Percentiles rank a stretch among this genome's conserved stretches.
phyloP scores from a whole-genome alignment of 2,329 filamentous ascomycete genomes.

The Fusarium sp. region DNA sequence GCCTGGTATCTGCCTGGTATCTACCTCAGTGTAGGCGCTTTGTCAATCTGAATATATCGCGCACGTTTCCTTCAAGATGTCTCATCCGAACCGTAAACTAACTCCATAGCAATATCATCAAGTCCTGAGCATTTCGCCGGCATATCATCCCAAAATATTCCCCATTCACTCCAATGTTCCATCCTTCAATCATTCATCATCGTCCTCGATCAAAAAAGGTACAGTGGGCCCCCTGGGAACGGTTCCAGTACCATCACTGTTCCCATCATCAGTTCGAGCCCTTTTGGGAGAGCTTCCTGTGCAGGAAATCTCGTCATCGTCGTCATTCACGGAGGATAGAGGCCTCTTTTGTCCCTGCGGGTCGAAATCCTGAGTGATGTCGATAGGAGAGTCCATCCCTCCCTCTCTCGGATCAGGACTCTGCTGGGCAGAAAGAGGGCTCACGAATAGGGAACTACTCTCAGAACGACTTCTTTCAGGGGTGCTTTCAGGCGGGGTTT shows the following conservation, averaged over 20 bases:
- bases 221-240: not conserved
- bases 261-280: not conserved
- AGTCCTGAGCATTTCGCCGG: not conserved
- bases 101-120: not conserved
- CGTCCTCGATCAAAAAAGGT: not conserved
- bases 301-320: not conserved
- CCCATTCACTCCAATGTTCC: not conserved
- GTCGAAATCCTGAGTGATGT: not conserved
- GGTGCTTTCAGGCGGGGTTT: slow-evolving; percentile 12
- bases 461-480: slow-evolving; percentile 14
- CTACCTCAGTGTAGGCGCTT: not conserved
- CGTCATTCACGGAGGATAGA: not conserved
- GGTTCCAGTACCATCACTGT: not conserved
- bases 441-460: too few species aligned
- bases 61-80: not conserved
- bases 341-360: not conserved
- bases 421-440: slow-evolving; percentile 2
- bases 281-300: slow-evolving; percentile 3
- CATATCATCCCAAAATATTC: slow-evolving; percentile 4
- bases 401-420: slow-evolving; percentile 1
- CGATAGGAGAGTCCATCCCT: not conserved
- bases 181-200: not conserved
- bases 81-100: not conserved
- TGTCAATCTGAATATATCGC: slow-evolving; percentile 8
- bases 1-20: not conserved